Base-by-base conservation (phyloP, 495 filamentous ascomycete genomes). In the Hapsidospora chrysogenum region DNA sequence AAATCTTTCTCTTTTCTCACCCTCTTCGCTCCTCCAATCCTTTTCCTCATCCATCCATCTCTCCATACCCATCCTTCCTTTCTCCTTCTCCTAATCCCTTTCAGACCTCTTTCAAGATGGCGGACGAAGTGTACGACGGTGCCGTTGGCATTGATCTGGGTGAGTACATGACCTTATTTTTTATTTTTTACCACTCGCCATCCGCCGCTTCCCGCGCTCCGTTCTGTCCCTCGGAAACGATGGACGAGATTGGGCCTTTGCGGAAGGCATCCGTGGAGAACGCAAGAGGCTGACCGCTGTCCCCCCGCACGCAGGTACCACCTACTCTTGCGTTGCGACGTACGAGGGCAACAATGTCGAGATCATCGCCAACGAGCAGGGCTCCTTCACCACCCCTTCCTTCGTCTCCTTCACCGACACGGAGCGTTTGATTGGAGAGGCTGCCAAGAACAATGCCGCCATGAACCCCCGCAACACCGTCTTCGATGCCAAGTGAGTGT, bases 281-380 rank as follows among this genome's bases (percentile, higher is more conserved):
- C n/a, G n/a, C n/a, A n/a, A n/a, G n/a, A n/a, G n/a, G n/a, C 25
- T 27, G 20, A 38, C 38, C 0, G 17, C 13, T 6, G 28, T 22
- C 47, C 23, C 36, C 25, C 31, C 35, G 20, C 53, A 42, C 45
- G 51, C 41, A 92, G 86, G 86, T 56, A 97, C 89, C 38, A 97
- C 89, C 58, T 97, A 97, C 74, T 96, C 89, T 52, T 97, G 89
- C 67, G 89, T 96, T 61, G 89, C 89, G 66, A 87, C 85, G 63
- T 97, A 96, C 66, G 89, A 96, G 61, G 89, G 89, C 58, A 86
- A 78, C 66, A 92, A 92, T 70, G 89, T 97, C 51, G 89, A 97
- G 59, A 97, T 97, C 72, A 97, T 95, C 53, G 85, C 84, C 74
- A 97, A 94, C 64, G 89, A 96, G 72, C 89, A 97, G 73, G 89